Evolutionary conservation across 2,329 filamentous ascomycete species (phyloP).

Genomic region (Thielaviopsis punctulata): DNA sequence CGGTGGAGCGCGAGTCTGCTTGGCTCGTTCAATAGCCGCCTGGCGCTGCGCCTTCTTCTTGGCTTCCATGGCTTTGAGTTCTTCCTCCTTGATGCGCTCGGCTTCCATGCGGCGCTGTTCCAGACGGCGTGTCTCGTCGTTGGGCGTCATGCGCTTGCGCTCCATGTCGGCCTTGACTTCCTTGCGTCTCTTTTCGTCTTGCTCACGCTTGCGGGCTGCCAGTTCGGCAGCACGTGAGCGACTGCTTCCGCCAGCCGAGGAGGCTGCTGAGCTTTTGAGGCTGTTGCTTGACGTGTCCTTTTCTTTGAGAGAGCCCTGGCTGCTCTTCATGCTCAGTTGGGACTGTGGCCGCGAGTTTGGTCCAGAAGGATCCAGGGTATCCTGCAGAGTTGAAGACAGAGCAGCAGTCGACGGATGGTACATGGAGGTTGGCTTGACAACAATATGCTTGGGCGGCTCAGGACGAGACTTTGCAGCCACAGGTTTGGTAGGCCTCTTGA

Average conservation of each 20-base stretch:
- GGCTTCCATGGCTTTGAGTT: constrained; percentile 43
- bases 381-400: constrained; percentile 40
- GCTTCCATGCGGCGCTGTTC: constrained; percentile 44
- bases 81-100: constrained; percentile 43
- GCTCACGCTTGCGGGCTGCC: constrained; percentile 68
- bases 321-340: constrained; percentile 45
- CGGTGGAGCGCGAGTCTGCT: constrained; percentile 45
- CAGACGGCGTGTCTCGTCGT: constrained; percentile 42
- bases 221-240: constrained; percentile 56
- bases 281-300: constrained; percentile 35
- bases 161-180: constrained; percentile 71
- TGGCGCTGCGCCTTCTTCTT: constrained; percentile 51
- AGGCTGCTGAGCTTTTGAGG: constrained; percentile 41
- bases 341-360: constrained; percentile 20
- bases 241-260: constrained; percentile 33
- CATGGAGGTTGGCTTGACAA: constrained; percentile 49
- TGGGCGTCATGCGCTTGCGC: constrained; percentile 47
- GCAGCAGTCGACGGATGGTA: constrained; percentile 41
- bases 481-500: constrained; percentile 44
- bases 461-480: constrained; percentile 47
- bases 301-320: constrained; percentile 45
- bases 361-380: constrained; percentile 25
- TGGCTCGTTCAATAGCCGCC: constrained; percentile 45
- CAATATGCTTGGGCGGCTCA: constrained; percentile 49
- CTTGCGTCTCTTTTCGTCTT: constrained; percentile 67